Evolutionary conservation across 768 basidiomycete species (phyloP), one percentile per base, ranked within the genome.

Genomic region (Serendipita sp.): DNA sequence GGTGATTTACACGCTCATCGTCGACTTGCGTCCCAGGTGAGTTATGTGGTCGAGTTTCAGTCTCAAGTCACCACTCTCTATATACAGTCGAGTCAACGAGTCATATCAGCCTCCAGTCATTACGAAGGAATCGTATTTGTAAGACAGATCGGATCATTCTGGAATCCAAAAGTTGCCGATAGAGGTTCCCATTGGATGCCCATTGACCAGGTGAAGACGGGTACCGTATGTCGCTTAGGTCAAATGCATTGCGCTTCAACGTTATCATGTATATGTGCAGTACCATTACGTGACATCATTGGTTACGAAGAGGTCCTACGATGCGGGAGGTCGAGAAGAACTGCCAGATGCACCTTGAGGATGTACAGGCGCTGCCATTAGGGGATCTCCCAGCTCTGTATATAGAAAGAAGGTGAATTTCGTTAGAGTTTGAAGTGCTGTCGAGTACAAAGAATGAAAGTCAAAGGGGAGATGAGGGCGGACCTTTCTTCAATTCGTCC

Each of bases 401-500:
- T 30, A 60, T 60, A 10, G 56, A n/a, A 36, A 23, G 10, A 34
- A 35, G 8, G n/a, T 7, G 16, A 52, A n/a, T 52, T 18, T 7
- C 2, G 13, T 41, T 13, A 41, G 41, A 41, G 5, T 41, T 13
- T 41, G 13, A 13, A 41, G 13, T 41, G 41, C 41, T 41, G 41
- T 13, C 41, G 41, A 41, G 23, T 23, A 41, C 41, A 41, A 13
- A 7, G n/a, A 10, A 10, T 34, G 8, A 5, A 5, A 32, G n/a
- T 23, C 48, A 52, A 52, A 16, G 5, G 48, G 23, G 23, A 23
- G 23, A 15, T n/a, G 10, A 10, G 10, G 23, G 32, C 36, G 4
- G 16, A 60, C 56, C 56, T 36, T 60, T 60, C 56, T 60, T 60
- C 56, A 60, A 38, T 4, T 60, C 56, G 56, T 60, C 56, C 56